phyloP scores from a whole-genome alignment of 352 stramenopile species.

The Phytophthora podocarpi region DNA sequence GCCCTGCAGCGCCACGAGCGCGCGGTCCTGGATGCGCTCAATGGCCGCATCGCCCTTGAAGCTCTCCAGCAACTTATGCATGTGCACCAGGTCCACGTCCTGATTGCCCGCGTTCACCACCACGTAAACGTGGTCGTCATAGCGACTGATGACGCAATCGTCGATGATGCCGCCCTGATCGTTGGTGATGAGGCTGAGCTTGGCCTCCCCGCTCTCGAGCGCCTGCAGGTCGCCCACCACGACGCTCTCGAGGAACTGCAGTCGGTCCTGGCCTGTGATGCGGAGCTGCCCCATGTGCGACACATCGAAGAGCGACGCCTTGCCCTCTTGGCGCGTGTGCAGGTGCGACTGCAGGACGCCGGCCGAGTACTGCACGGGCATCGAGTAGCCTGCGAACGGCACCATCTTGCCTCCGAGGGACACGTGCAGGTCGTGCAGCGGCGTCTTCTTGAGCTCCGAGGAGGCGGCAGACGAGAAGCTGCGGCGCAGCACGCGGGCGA shows the following conservation, averaged over 20 bases:
- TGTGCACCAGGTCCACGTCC: constrained; percentile 95
- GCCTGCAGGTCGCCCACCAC: constrained; percentile 95
- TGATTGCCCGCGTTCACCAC: constrained; percentile 99
- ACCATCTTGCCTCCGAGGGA: constrained; percentile 90
- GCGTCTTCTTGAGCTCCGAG: constrained; percentile 85
- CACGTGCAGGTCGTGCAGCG: constrained; percentile 80
- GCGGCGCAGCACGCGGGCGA: constrained; percentile 18
- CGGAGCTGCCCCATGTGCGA: constrained; percentile 98
- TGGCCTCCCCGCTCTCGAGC: constrained; percentile 86
- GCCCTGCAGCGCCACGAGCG: constrained; percentile 96
- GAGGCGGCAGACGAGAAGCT: constrained; percentile 30
- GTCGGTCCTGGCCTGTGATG: constrained; percentile 94
- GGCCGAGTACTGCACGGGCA: constrained; percentile 96
- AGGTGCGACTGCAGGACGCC: constrained; percentile 96
- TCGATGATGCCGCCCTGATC: constrained; percentile 97
- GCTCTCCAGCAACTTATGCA: constrained; percentile 81
- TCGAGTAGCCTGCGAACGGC: constrained; percentile 96
- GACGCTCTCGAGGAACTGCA: constrained; percentile 95
- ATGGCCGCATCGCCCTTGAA: constrained; percentile 95
- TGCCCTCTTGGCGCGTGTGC: constrained; percentile 68
- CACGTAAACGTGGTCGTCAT: constrained; percentile 93
- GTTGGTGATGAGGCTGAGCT: constrained; percentile 97
- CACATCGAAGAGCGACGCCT: constrained; percentile 97
- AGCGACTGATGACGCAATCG: constrained; percentile 98
- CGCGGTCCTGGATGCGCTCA: constrained; percentile 93